Evolutionary conservation across 306 rosid species (phyloP), one percentile per base, ranked within the genome.

Genomic region (Quercus cerris): DNA sequence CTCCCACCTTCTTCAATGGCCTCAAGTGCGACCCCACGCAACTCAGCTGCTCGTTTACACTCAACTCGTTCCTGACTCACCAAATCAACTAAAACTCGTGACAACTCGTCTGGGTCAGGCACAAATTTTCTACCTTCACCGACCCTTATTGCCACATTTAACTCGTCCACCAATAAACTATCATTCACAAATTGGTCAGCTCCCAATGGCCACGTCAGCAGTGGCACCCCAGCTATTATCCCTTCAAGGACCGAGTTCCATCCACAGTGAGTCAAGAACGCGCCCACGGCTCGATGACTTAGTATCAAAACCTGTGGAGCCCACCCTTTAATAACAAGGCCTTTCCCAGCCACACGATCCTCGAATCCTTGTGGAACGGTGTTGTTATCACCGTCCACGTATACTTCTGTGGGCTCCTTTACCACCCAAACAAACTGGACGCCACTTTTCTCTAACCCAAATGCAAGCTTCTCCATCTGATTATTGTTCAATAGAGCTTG

Each of bases 181-280:
- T 87, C 82, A 15, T 87, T 35, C 25, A 55, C 69, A 11, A 56
- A 90, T 1, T 90, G 93, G 58, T 90, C 91, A 0, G 94, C 87
- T 0, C 73, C 27, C 84, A 87, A 73, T 0, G 94, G 91, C 94
- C 91, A 90, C 12, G 87, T 81, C 28, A 90, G 66, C 77, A 86
- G 2, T 2, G 82, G 69, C 31, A 87, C 90, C 20, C 88, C 88
- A 2, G 79, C 82, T 46, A 71, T 69, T 6, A 85, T 59, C 33
- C 83, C 70, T 38, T 90, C 91, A n/a, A 87, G 15, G 14, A 79
- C 86, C 73, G 90, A 90, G 85, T 90, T 90, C 91, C 91, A 90
- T 51, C 91, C 89, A 35, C 91, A 90, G 63, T 90, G 91, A 22
- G 79, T 90, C 70, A 90, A 41, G 63, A 82, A 87, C 33, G 77